Evolutionary conservation across 2,329 filamentous ascomycete species (phyloP), one percentile per base, ranked within the genome.

Genomic region (Truncatella angustata): DNA sequence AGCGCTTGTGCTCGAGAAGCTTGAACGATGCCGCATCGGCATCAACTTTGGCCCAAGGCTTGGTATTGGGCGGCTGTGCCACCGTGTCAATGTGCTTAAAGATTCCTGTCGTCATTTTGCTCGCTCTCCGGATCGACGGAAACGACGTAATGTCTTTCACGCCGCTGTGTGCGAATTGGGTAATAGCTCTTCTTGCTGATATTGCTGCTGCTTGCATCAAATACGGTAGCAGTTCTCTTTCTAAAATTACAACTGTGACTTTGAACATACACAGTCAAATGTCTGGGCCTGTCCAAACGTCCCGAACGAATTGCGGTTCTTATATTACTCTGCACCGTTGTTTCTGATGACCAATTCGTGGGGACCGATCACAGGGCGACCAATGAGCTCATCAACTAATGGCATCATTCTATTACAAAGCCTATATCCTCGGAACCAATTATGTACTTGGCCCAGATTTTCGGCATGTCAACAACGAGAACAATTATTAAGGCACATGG

Each of bases 1-100:
- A 59, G 11, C 77, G 76, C 16, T 70, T 61, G 55, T 75, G 68
- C 30, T 75, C 70, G 30, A 66, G 67, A 12, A 78, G 68, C 20
- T 66, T 66, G 69, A 78, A 87, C 4, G 80, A 84, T n/a, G 68
- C 69, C 14, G 74, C 78, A 37, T 79, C 77, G 0, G 75, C 77
- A 62, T 88, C 85, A 35, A 88, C 85, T 60, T 88, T 88, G 59
- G 70, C 64, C 84, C 84, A 88, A 1, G 84, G 80, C 62, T 83
- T 83, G 50, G 67, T 68, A 58, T 69, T 61, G 14, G 60, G 57
- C 4, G 60, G 69, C 55, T 76, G 75, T 20, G 76, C 76, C 1
- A 72, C 60, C 1, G 76, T 71, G 63, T 87, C 84, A 56, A 86
- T 82, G 67, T 87, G 82, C 54, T 77, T 77, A 71, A 87, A 86